Evolutionary conservation across 257 asterid species (phyloP), one percentile per base, ranked within the genome.

Genomic region (Penstemon newberryi): DNA sequence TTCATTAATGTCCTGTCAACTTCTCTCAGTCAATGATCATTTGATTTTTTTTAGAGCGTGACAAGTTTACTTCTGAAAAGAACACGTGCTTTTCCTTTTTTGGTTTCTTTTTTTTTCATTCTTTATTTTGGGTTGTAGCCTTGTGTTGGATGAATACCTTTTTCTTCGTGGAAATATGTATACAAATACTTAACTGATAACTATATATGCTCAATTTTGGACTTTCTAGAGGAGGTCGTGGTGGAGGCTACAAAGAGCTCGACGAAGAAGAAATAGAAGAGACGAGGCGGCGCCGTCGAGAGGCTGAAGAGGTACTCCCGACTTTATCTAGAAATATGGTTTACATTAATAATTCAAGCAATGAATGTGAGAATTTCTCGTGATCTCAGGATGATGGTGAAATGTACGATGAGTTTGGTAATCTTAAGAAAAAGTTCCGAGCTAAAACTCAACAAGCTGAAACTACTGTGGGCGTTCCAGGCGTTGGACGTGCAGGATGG

Each of bases 401-500:
- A 87, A 87, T 93, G 96, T 93, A 93, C 43, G 99, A 93, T 56
- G 99, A 93, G 86, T 93, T 93, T 83, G 99, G 99, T 65, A 93
- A 90, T 75, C 97, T 93, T 36, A 93, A 93, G 91, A 93, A 93
- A 83, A 93, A 89, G 78, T 93, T 93, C 70, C 99, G 97, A 18
- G 92, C 87, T 5, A 93, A 89, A 82, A 80, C 87, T 45, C 97
- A 89, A 54, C 88, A 84, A 79, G 83, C 85, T 66, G 97, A 88
- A 70, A 81, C 72, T 6, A 76, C 89, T 61, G 88, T 58, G 70
- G 85, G 73, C 50, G 77, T 82, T 71, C 92, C 96, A 60, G 99
- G 99, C 39, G 89, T 81, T 69, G 99, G 99, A 51, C 99, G 97
- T 47, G 97, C 96, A 18, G 99, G 99, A 73, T 93, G 99, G 99